These are phyloP conservation scores for Colletotrichum sp. DNA, from an alignment of 2,329 filamentous ascomycete genomes.

Conservation along the genomic window DNA sequence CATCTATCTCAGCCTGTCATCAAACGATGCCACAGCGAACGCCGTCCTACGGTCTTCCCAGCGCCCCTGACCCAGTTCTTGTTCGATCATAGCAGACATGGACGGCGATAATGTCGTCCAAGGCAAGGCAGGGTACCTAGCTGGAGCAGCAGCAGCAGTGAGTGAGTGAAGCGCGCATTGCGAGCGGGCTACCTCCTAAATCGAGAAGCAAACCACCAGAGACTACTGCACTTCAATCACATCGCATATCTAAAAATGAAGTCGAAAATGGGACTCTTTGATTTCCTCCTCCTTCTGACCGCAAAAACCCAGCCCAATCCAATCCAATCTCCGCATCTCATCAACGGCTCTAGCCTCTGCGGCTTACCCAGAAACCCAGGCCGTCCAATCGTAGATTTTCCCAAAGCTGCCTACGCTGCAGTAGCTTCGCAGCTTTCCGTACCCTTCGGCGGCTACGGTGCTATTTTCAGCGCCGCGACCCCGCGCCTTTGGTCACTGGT, in stretches of 20 bases:
- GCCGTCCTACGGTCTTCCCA: not conserved
- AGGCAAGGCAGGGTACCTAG: not conserved
- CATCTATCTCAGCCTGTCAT: conserved; percentile 19
- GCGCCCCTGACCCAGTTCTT: not conserved
- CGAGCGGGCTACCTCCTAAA: not conserved
- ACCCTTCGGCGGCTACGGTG: conserved; percentile 11
- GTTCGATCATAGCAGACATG: not conserved
- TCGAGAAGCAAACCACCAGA: not conserved
- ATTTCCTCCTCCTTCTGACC: not conserved
- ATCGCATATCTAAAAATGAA: conserved; percentile 7
- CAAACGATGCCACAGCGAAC: conserved; percentile 1
- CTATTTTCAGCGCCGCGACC: conserved; percentile 12
- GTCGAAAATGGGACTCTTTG: not conserved
- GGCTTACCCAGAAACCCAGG: not conserved
- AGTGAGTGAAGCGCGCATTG: not conserved
- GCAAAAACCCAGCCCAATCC: not conserved
- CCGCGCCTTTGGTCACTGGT: not conserved
- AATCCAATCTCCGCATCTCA: not conserved
- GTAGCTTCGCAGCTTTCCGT: not conserved
- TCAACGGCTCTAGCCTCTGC: not conserved
- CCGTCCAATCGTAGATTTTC: conserved; percentile 17
- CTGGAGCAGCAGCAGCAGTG: not conserved
- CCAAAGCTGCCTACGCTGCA: not conserved
- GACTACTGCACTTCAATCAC: conserved; percentile 1
- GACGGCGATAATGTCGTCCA: not conserved